Evolutionary conservation across 352 stramenopile genomes (phyloP).

Genomic region (Saprolegnia parasitica): DNA sequence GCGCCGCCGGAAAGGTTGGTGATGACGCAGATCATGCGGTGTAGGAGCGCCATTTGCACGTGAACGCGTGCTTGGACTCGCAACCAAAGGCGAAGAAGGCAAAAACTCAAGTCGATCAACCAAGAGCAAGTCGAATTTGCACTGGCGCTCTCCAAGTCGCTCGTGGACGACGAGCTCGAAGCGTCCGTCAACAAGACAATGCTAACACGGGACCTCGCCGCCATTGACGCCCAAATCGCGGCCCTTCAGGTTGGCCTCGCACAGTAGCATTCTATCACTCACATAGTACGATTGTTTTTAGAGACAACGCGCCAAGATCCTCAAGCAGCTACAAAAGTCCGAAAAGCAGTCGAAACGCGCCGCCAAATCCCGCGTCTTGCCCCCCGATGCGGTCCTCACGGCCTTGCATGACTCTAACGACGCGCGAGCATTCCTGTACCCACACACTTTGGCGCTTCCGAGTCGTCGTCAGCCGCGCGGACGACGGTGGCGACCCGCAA

Average conservation of each 20-base stretch:
- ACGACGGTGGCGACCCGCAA: no score
- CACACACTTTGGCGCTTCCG: not conserved
- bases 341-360: not conserved
- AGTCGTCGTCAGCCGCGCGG: not conserved
- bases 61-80: conserved; percentile 24
- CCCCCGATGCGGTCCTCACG: not conserved
- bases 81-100: not conserved
- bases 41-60: conserved; percentile 22
- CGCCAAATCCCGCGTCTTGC: not conserved
- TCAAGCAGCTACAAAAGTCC: conserved; percentile 10
- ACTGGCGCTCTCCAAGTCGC: conserved; percentile 15
- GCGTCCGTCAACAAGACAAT: not conserved
- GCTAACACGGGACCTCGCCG: conserved; percentile 9
- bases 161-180: conserved; percentile 19
- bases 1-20: not conserved
- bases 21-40: not conserved
- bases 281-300: conserved; percentile 6
- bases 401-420: not conserved
- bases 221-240: conserved; percentile 20
- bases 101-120: conserved; percentile 16
- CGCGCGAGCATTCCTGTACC: not conserved
- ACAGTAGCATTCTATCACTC: not conserved
- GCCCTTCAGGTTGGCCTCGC: conserved; percentile 4
- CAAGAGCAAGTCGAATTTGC: conserved; percentile 21
- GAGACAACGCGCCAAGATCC: conserved; percentile 16